Percentiles rank a stretch among this genome's conserved stretches.
phyloP scores from a whole-genome alignment of 805 yeast species.

The Wickerhamiella parazyma region DNA sequence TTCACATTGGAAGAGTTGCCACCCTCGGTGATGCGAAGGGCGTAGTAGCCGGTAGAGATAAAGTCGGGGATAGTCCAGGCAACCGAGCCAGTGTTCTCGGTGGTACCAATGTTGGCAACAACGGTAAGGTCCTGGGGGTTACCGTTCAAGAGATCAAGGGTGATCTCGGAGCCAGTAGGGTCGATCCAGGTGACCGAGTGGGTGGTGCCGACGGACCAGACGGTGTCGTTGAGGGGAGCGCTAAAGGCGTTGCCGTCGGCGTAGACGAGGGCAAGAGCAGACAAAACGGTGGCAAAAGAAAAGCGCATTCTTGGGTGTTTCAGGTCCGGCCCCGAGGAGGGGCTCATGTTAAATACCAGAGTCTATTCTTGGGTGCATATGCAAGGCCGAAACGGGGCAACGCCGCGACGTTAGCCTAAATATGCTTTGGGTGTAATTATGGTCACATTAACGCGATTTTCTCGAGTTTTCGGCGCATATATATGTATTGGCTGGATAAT shows the following conservation, averaged over 20 bases:
- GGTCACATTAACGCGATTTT: no score
- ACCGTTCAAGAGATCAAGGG: constrained; percentile 25
- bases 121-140: constrained; percentile 22
- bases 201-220: constrained; percentile 23
- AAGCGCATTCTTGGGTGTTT: constrained; percentile 9
- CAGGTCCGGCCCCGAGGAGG: background rate
- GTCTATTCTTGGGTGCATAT: background rate
- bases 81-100: constrained; percentile 26
- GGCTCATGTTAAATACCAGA: background rate
- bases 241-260: constrained; percentile 24
- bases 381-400: background rate
- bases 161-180: constrained; percentile 24
- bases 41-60: constrained; percentile 25
- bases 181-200: constrained; percentile 24
- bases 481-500: no score
- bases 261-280: constrained; percentile 15
- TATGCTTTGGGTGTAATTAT: no score
- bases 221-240: constrained; percentile 21
- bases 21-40: constrained; percentile 23
- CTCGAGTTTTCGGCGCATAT: no score
- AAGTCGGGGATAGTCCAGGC: constrained; percentile 27
- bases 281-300: constrained; percentile 10
- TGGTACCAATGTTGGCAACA: constrained; percentile 25
- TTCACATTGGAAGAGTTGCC: constrained; percentile 23
- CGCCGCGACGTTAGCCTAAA: no score